These are phyloP conservation scores for Macrolepiota dolichaula DNA, from an alignment of 768 basidiomycete genomes.

Conservation along the genomic window DNA sequence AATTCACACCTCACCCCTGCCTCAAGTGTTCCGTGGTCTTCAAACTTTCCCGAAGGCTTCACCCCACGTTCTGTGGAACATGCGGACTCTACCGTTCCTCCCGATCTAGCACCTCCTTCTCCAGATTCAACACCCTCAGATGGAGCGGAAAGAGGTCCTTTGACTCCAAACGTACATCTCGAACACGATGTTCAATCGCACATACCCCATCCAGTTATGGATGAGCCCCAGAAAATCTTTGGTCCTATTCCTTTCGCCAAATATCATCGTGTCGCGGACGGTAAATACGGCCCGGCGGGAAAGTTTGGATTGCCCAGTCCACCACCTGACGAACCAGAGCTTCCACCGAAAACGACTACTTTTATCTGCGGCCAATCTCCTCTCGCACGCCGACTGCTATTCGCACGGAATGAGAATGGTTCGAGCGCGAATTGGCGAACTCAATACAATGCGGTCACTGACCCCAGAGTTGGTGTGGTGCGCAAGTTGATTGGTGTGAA, in stretches of 20 bases:
- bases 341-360: conserved; percentile 18
- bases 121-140: conserved; percentile 47
- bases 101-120: conserved; percentile 48
- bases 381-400: conserved; percentile 1
- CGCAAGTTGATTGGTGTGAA: conserved; percentile 68
- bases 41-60: conserved; percentile 20
- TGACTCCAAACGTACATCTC: conserved; percentile 53
- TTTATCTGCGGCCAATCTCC: conserved; percentile 16
- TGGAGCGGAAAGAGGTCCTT: conserved; percentile 36
- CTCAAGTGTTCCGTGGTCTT: conserved; percentile 5
- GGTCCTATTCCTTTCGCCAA: conserved; percentile 74
- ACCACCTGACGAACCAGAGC: conserved; percentile 45
- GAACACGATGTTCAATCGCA: conserved; percentile 20
- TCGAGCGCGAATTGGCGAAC: conserved; percentile 40
- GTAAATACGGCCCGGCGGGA: conserved; percentile 64
- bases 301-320: conserved; percentile 73
- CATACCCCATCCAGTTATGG: conserved; percentile 18
- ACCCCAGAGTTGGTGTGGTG: conserved; percentile 69
- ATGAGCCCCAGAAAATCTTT: conserved; percentile 30
- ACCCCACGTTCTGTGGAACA: conserved; percentile 26
- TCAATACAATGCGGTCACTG: conserved; percentile 59
- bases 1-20: conserved; percentile 11
- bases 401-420: not conserved
- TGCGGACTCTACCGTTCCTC: conserved; percentile 21
- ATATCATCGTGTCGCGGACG: conserved; percentile 60